Conservation (phyloP, 2,329 filamentous ascomycete genomes). For the Septoria linicola region DNA sequence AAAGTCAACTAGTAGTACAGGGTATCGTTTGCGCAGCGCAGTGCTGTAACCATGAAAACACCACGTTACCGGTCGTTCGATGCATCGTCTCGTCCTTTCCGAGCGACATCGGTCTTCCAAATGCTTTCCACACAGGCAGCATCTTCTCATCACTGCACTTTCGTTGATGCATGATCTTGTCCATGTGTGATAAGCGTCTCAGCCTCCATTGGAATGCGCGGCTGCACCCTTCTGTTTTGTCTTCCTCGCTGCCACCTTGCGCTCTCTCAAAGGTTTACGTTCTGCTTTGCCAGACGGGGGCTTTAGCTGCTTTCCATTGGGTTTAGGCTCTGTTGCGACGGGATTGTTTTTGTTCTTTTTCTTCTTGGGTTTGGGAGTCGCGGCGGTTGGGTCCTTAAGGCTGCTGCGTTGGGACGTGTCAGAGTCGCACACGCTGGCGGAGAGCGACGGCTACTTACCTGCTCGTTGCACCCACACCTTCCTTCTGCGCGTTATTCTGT, state of each 20-base stretch:
- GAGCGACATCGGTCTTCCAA: background rate
- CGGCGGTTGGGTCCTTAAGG: background rate
- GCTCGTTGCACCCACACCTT: background rate
- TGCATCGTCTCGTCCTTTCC: background rate
- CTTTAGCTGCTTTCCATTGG: background rate
- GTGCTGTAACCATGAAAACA: background rate
- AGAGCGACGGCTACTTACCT: background rate
- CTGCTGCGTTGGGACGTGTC: background rate
- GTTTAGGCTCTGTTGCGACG: background rate
- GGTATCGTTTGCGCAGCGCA: background rate
- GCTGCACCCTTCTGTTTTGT: background rate
- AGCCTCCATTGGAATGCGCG: background rate
- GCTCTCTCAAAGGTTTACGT: background rate
- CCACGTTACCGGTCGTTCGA: background rate
- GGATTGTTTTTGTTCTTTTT: background rate
- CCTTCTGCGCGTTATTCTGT: slow-evolving; percentile 6
- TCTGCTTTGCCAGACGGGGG: background rate
- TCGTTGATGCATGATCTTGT: no score
- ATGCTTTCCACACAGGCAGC: no score
- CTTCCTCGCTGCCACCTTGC: background rate
- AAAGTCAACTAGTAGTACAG: slow-evolving; percentile 3
- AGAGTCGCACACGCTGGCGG: background rate
- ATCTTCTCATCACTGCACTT: no score
- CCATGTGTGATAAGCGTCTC: no score
- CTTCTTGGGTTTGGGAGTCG: background rate